Conservation (phyloP, 106 monocot species). For the Dendrobium nobile region DNA sequence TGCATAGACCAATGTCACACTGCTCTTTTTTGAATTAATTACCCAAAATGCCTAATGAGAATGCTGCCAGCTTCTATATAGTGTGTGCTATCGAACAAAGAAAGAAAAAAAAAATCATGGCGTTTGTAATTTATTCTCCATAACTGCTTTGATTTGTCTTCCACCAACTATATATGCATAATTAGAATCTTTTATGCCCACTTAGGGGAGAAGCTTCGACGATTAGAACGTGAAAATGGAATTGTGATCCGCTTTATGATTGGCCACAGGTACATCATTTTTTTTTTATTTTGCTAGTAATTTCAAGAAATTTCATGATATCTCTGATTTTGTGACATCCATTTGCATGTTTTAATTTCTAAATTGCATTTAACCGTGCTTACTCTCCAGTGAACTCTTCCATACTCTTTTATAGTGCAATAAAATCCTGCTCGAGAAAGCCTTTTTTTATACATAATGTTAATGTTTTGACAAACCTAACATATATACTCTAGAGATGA, state of each 20-base stretch:
- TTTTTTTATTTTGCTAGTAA: not conserved
- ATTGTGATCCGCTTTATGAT: conserved; percentile 71
- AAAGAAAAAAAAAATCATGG: not conserved
- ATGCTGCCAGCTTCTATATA: not conserved
- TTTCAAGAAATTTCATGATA: not conserved
- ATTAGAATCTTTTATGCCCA: not conserved
- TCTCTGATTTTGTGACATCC: no score
- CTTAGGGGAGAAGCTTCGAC: conserved; percentile 46
- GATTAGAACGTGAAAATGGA: conserved; percentile 53
- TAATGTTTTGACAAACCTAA: not conserved
- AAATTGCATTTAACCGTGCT: not conserved
- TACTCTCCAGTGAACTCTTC: not conserved
- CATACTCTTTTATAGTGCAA: not conserved
- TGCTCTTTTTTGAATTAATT: not conserved
- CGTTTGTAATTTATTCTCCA: not conserved
- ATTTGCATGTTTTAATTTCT: no score
- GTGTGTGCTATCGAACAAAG: not conserved
- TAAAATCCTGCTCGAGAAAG: not conserved
- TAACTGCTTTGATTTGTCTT: not conserved
- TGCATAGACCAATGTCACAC: not conserved
- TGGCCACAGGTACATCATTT: conserved; percentile 45
- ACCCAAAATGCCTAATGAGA: not conserved
- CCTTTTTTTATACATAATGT: not conserved
- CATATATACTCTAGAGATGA: not conserved
- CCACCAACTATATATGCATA: not conserved